Percentiles rank a stretch among this genome's conserved stretches.
Evolutionary conservation across 169 alveolate genomes (phyloP).

Genomic region (Ichthyophthirius multifiliis): DNA sequence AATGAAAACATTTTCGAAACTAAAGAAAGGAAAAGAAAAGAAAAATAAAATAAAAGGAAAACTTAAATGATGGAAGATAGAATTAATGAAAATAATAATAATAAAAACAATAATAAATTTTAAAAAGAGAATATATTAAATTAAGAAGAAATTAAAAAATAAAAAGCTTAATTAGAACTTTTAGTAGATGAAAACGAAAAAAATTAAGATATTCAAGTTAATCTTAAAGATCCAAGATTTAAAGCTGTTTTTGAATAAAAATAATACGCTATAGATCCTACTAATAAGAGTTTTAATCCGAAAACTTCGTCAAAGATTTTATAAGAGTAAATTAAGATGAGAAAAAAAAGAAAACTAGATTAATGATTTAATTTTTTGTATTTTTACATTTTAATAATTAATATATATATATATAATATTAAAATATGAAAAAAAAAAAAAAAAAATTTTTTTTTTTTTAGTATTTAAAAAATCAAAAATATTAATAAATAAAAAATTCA

Average conservation of each 20-base stretch:
- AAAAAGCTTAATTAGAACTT: constrained; percentile 55
- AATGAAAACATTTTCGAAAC: not conserved
- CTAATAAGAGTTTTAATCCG: constrained; percentile 61
- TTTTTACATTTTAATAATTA: too few species aligned
- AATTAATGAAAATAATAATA: constrained; percentile 22
- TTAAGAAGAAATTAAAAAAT: constrained; percentile 37
- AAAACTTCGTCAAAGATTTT: not conserved
- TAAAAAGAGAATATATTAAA: constrained; percentile 42
- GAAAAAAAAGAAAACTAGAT: constrained; percentile 22
- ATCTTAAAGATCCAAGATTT: constrained; percentile 77
- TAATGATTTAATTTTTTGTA: not conserved
- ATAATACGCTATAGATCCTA: constrained; percentile 81
- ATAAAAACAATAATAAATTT: constrained; percentile 42
- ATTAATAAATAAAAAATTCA: not conserved
- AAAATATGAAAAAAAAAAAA: too few species aligned
- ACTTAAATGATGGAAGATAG: constrained; percentile 14
- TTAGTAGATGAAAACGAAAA: constrained; percentile 61
- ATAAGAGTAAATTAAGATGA: constrained; percentile 13
- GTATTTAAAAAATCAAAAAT: not conserved
- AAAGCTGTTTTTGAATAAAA: constrained; percentile 50
- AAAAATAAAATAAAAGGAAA: constrained; percentile 44
- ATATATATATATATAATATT: too few species aligned
- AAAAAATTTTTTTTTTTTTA: not conserved
- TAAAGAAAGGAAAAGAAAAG: constrained; percentile 32
- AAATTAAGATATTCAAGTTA: constrained; percentile 45